These are phyloP conservation scores for Tylopilus vinaceipallidus DNA, from an alignment of 768 basidiomycete genomes.

Conservation along the genomic window DNA sequence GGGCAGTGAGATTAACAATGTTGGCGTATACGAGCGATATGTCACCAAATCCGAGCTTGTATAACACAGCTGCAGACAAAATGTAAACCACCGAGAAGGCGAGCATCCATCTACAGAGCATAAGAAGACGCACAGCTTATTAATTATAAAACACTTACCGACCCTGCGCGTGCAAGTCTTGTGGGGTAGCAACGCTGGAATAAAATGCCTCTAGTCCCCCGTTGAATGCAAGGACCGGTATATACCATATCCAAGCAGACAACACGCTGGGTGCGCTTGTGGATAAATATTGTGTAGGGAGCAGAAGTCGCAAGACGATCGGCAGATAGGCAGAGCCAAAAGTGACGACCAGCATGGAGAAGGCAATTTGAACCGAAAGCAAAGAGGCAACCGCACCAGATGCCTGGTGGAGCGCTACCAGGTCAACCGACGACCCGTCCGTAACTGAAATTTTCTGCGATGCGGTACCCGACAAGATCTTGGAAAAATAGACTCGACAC, in stretches of 20 bases:
- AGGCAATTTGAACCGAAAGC: conserved; percentile 60
- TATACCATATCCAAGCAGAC: conserved; percentile 78
- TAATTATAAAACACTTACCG: conserved; percentile 36
- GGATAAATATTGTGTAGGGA: conserved; percentile 64
- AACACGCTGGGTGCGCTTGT: conserved; percentile 84
- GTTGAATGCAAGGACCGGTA: conserved; percentile 87
- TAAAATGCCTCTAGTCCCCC: conserved; percentile 92
- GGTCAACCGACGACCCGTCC: background rate
- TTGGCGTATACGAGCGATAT: conserved; percentile 76
- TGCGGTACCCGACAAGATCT: conserved; percentile 39
- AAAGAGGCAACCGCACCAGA: conserved; percentile 54
- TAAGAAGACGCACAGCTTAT: background rate
- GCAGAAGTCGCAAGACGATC: conserved; percentile 61
- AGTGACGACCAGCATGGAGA: conserved; percentile 66
- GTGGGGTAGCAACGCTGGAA: conserved; percentile 67
- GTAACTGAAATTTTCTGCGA: conserved; percentile 4
- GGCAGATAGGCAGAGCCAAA: conserved; percentile 79
- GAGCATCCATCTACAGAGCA: conserved; percentile 64
- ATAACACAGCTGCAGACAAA: conserved; percentile 44
- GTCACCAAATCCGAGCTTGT: conserved; percentile 55
- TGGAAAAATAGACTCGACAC: conserved; percentile 85
- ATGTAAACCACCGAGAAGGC: conserved; percentile 71
- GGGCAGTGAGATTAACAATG: conserved; percentile 58
- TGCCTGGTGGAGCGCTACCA: conserved; percentile 37
- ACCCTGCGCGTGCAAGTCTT: conserved; percentile 69